Evolutionary conservation across 2,329 filamentous ascomycete species (phyloP), one percentile per base, ranked within the genome.

Genomic region (Raffaelea ambrosiae): DNA sequence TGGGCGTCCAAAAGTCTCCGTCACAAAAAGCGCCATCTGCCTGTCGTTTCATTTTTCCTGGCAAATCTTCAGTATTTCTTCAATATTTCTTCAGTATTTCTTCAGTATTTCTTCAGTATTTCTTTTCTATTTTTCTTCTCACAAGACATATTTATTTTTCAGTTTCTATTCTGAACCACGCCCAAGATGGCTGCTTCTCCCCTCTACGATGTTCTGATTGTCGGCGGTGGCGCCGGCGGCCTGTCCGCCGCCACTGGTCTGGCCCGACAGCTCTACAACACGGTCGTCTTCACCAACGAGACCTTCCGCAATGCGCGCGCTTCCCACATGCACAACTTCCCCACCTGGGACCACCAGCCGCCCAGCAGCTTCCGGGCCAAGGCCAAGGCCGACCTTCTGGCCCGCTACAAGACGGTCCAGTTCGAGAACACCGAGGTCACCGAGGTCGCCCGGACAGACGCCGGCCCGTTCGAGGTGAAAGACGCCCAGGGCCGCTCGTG

Each of bases 281-380:
- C 70, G 0, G 57, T 76, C 9, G 59, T 79, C 39, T 67, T 79
- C 48, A 73, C 77, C 60, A 72, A 68, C 4, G 64, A 65, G 13
- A 57, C 66, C 1, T 79, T 76, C 55, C 71, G 74, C 52, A 79
- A 78, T 56, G 66, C 56, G 2, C 59, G 61, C 3, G 65, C 71
- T 1, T 58, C 65, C 9, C 63, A 73, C 54, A 74, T 77, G 69
- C 73, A 79, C 58, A 68, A 63, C 9, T 61, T 69, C 4, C 57
- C 61, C 0, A 63, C 61, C 2, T 68, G 64, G 48, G 69, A 72
- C 52, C 67, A 69, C 47, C 55, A 56, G 1, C 43, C 58, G 2
- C 67, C 68, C 0, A 58, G 58, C 2, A 58, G 55, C 0, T 69
- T 66, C 42, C 61, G 67, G 1, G 56, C 59, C 20, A 65, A 63